Conservation (phyloP, 2,329 filamentous ascomycete species). For the Massarina eburnea region DNA sequence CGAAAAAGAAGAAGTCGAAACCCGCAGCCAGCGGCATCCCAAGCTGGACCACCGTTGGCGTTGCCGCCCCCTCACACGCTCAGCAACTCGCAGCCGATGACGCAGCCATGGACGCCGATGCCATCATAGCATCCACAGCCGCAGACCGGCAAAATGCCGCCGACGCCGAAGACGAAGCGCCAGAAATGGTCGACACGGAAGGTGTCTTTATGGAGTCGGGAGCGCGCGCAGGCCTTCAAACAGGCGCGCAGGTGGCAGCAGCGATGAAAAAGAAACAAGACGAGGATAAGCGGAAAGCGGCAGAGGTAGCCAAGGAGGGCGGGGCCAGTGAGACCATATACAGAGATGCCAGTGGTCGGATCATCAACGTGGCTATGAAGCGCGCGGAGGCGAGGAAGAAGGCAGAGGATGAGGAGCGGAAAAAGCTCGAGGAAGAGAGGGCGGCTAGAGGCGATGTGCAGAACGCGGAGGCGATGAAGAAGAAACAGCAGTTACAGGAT, state of each 20-base stretch:
- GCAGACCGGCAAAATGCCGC: constrained; percentile 59
- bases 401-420: constrained; percentile 68
- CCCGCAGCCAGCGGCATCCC: constrained; percentile 9
- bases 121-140: constrained; percentile 72
- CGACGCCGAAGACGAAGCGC: constrained; percentile 49
- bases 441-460: constrained; percentile 86
- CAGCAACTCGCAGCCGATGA: constrained; percentile 70
- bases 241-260: constrained; percentile 68
- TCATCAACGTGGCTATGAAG: constrained; percentile 90
- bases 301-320: constrained; percentile 41
- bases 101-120: constrained; percentile 76
- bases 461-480: constrained; percentile 63
- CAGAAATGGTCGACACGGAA: constrained; percentile 40
- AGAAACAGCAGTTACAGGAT: constrained; percentile 71
- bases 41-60: constrained; percentile 71
- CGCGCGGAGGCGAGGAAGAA: constrained; percentile 82
- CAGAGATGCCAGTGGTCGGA: constrained; percentile 89
- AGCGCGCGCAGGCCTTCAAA: constrained; percentile 84
- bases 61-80: constrained; percentile 50
- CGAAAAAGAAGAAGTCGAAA: constrained; percentile 64
- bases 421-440: constrained; percentile 67
- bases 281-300: constrained; percentile 58
- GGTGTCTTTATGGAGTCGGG: constrained; percentile 76
- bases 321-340: constrained; percentile 76
- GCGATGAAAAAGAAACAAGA: constrained; percentile 63